These are phyloP conservation scores for Flaveria linearis DNA, from an alignment of 129 eudicot genomes.

Conservation along the genomic window DNA sequence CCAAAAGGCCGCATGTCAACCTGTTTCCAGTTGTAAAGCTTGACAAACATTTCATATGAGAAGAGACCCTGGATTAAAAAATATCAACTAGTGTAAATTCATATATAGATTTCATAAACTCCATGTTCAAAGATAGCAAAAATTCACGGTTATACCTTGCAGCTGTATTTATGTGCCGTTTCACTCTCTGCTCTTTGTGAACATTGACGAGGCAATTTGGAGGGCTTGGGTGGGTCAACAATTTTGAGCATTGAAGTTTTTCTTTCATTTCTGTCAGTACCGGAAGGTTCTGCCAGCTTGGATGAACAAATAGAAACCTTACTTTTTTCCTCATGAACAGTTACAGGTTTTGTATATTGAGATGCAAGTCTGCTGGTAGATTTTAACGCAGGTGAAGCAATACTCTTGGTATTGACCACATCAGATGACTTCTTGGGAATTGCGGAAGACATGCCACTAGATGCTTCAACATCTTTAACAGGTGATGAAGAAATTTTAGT, in stretches of 20 bases:
- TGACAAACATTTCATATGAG: slow-evolving; percentile 71
- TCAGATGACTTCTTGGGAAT: slow-evolving; percentile 24
- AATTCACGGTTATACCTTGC: slow-evolving; percentile 43
- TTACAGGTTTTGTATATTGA: slow-evolving; percentile 32
- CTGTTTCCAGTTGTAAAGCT: slow-evolving; percentile 73
- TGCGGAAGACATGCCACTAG: slow-evolving; percentile 20
- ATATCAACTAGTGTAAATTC: neutral
- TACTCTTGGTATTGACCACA: slow-evolving; percentile 21
- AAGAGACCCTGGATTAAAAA: slow-evolving; percentile 58
- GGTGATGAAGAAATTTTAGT: slow-evolving; percentile 19
- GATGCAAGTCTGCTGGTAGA: slow-evolving; percentile 31
- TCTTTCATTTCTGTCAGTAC: slow-evolving; percentile 39
- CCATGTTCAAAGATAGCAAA: slow-evolving; percentile 8
- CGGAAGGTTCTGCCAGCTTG: slow-evolving; percentile 27
- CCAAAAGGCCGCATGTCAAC: slow-evolving; percentile 78
- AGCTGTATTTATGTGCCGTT: slow-evolving; percentile 39
- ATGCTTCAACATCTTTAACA: slow-evolving; percentile 22
- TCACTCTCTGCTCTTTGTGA: slow-evolving; percentile 45
- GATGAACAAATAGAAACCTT: slow-evolving; percentile 31
- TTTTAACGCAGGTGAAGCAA: slow-evolving; percentile 24
- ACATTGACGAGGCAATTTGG: slow-evolving; percentile 47
- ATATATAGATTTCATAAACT: neutral
- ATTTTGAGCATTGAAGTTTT: slow-evolving; percentile 58
- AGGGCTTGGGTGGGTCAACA: slow-evolving; percentile 56
- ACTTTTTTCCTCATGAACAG: slow-evolving; percentile 34